A percentile compares a stretch with the other conserved stretches of the same genome.
Evolutionary conservation across 2,329 filamentous ascomycete genomes (phyloP).

Genomic region (Leptographium procerum): DNA sequence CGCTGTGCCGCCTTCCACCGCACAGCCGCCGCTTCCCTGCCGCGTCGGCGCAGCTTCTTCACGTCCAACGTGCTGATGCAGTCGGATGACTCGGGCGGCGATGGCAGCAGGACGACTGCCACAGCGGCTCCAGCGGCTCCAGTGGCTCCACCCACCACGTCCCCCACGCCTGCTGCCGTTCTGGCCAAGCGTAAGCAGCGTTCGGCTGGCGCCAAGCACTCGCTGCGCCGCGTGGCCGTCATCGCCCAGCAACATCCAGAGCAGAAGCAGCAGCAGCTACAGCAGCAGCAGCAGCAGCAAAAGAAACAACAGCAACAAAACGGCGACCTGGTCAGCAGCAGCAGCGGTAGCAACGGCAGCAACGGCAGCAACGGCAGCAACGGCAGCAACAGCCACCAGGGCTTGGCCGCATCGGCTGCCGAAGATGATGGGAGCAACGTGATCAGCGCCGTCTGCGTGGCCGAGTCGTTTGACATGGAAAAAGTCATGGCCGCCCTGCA

Average conservation of each 20-base stretch:
- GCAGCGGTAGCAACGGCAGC: background rate
- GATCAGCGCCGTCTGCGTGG: constrained; percentile 50
- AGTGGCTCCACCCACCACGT: too few relatives aligned
- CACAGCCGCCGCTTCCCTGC: constrained; percentile 29
- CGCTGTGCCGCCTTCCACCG: constrained; percentile 29
- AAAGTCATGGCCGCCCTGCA: constrained; percentile 45
- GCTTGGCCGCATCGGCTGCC: background rate
- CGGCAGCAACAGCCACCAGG: too few relatives aligned
- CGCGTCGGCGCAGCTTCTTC: constrained; percentile 51
- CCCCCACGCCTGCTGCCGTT: background rate
- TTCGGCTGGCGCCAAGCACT: constrained; percentile 39
- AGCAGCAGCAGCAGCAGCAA: constrained; percentile 7
- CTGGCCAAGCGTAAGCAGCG: constrained; percentile 13
- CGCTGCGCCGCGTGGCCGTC: constrained; percentile 72
- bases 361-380: background rate
- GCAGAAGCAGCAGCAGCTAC: background rate
- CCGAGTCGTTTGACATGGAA: constrained; percentile 54
- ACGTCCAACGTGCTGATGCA: constrained; percentile 50
- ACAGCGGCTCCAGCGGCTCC: background rate
- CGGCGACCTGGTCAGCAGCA: background rate
- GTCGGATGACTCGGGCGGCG: constrained; percentile 19
- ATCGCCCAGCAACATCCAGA: constrained; percentile 60
- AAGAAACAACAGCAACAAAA: background rate
- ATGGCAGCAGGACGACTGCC: background rate
- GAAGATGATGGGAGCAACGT: constrained; percentile 25